A percentile compares a stretch with the other conserved stretches of the same genome.
These are phyloP conservation scores for Aspergillus jensenii DNA, from an alignment of 2,329 filamentous ascomycete genomes.

Conservation along the genomic window DNA sequence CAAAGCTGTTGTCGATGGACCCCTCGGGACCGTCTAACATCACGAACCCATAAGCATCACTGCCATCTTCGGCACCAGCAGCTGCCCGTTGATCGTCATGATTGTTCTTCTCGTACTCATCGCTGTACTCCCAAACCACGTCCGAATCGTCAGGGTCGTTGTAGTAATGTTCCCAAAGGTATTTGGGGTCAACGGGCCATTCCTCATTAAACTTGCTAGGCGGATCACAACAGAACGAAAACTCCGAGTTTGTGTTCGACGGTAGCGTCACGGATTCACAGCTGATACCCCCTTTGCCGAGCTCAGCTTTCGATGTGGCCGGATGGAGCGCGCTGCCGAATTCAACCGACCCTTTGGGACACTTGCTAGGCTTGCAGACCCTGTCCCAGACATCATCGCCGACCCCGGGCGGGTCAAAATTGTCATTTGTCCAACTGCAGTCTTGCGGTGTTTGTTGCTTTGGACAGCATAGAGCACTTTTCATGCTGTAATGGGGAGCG, in stretches of 20 bases:
- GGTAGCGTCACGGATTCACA: not conserved
- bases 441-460: not conserved
- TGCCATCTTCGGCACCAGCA: conserved; percentile 17
- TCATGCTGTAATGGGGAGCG: not conserved
- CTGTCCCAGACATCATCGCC: not conserved
- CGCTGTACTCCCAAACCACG: conserved; percentile 21
- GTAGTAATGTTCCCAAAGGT: conserved; percentile 23
- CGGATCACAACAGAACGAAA: conserved; percentile 7
- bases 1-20: conserved; percentile 28
- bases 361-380: not conserved
- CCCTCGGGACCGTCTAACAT: conserved; percentile 30
- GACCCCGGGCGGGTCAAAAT: not conserved
- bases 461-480: conserved; percentile 15
- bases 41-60: conserved; percentile 32
- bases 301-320: not conserved
- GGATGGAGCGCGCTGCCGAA: not conserved
- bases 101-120: conserved; percentile 24
- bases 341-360: not conserved
- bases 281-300: not conserved
- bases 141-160: conserved; percentile 12
- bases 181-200: conserved; percentile 29
- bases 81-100: conserved; percentile 4
- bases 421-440: conserved; percentile 1
- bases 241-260: not conserved
- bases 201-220: conserved; percentile 11